Base-by-base conservation (phyloP, 257 asterid genomes). In the Verbena officinalis region DNA sequence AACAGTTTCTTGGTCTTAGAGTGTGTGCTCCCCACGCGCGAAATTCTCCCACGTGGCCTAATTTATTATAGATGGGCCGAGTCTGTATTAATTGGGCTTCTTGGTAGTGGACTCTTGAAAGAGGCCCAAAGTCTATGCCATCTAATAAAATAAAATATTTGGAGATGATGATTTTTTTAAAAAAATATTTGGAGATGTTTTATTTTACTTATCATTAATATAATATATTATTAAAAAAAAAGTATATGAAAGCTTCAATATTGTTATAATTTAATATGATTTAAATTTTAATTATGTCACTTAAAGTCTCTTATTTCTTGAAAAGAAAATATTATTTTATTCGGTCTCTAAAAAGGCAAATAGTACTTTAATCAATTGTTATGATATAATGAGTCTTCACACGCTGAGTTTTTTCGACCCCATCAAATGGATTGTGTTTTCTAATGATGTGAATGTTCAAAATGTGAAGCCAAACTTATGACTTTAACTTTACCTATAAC, bases 351-450 rank as follows among this genome's bases (percentile, higher is more conserved):
- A 24, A 59, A 48, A n/a, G n/a, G 51, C 31, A 14, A 23, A 39
- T 46, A 56, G 31, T 9, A 11, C n/a, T n/a, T n/a, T 0, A 33
- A 7, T 31, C 2, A 33, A 63, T 36, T 30, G 23, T 63, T 55
- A 24, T 33, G 61, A 27, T 8, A 20, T 27, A 70, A 64, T 64
- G 46, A 38, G 3, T 42, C 40, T 55, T 19, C 17, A 57, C 76
- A 64, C 72, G 77, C 77, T 49, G 48, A 17, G 58, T 62, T 68
- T 17, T 40, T 17, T 48, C 15, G 59, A 62, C 42, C 62, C 68
- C 63, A 58, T 52, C 19, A 4, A 24, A 13, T 5, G 10, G 38
- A 52, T 52, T 52, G 20, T 23, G 19, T 24, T 24, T 14, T 1
- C 27, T 15, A 34, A 56, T 56, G 45, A 56, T 56, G 43, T 27